These are phyloP conservation scores for Pythium myriotylum DNA, from an alignment of 352 stramenopile species.

Conservation along the genomic window DNA sequence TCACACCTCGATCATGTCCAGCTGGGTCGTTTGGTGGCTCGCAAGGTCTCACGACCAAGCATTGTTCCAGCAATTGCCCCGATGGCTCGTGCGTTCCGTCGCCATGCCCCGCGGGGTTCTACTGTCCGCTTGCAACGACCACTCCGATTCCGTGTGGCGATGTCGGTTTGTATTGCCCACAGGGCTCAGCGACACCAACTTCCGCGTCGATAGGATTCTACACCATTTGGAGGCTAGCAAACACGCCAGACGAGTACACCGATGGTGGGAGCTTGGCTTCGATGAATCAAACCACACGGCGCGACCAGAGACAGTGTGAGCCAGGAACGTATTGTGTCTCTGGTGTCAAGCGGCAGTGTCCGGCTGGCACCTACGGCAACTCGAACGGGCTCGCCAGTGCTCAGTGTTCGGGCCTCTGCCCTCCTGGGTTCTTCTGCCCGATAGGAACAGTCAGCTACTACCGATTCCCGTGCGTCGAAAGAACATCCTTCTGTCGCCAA, in stretches of 20 bases:
- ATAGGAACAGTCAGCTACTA: slow-evolving; percentile 44
- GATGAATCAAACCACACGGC: slow-evolving; percentile 46
- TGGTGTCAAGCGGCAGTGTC: slow-evolving; percentile 59
- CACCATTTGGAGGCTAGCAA: slow-evolving; percentile 44
- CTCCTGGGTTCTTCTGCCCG: slow-evolving; percentile 67
- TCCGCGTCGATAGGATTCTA: slow-evolving; percentile 50
- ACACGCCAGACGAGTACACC: slow-evolving; percentile 42
- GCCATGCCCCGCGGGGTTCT: slow-evolving; percentile 55
- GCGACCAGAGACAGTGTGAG: slow-evolving; percentile 51
- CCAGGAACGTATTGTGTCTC: slow-evolving; percentile 53
- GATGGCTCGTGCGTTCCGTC: slow-evolving; percentile 42
- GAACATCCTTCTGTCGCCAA: slow-evolving; percentile 47
- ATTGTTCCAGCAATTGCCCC: slow-evolving; percentile 52
- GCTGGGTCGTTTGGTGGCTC: slow-evolving; percentile 43
- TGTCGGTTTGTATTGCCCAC: slow-evolving; percentile 45
- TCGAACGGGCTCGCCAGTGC: slow-evolving; percentile 39
- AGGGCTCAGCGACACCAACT: slow-evolving; percentile 47
- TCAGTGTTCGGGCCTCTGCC: slow-evolving; percentile 56
- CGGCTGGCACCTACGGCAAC: slow-evolving; percentile 48
- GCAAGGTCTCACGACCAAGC: slow-evolving; percentile 41
- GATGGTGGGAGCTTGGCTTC: slow-evolving; percentile 36
- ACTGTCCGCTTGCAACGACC: slow-evolving; percentile 49
- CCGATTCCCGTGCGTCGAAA: slow-evolving; percentile 38
- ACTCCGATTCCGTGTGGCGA: slow-evolving; percentile 40
- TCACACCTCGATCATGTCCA: slow-evolving; percentile 46